phyloP scores from a whole-genome alignment of 768 basidiomycete species.

The Mycena albidolilacea region DNA sequence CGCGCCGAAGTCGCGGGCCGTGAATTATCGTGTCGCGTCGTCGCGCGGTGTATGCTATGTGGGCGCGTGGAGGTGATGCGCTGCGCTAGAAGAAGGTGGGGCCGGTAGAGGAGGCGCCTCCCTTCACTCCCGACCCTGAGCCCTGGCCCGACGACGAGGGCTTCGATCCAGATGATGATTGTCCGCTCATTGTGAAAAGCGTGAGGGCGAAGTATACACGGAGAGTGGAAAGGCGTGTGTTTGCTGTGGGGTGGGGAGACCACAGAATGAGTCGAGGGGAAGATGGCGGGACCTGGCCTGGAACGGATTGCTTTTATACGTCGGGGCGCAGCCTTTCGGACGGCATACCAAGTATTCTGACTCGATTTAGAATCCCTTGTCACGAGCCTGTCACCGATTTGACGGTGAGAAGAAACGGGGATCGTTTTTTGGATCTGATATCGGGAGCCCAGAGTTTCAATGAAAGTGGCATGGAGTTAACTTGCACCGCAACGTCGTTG shows the following conservation, averaged over 20 bases:
- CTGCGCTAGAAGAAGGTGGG: constrained; percentile 72
- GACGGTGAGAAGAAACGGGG: constrained; percentile 38
- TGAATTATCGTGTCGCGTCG: constrained; percentile 29
- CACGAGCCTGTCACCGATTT: constrained; percentile 37
- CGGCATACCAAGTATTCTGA: constrained; percentile 37
- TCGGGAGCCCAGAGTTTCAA: constrained; percentile 35
- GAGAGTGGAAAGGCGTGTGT: constrained; percentile 17
- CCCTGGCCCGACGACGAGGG: constrained; percentile 48
- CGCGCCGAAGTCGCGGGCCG: constrained; percentile 28
- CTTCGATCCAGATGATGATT: constrained; percentile 52
- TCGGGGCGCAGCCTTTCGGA: constrained; percentile 35
- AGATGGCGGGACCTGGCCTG: constrained; percentile 18
- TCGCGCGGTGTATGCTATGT: constrained; percentile 24
- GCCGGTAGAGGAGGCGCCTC: constrained; percentile 63
- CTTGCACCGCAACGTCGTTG: constrained; percentile 28
- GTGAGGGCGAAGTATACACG: constrained; percentile 30
- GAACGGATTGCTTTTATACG: constrained; percentile 31
- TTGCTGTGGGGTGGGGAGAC: constrained; percentile 19
- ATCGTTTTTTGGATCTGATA: constrained; percentile 30
- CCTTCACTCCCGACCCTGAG: constrained; percentile 61
- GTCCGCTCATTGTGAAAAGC: constrained; percentile 52
- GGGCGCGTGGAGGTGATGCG: constrained; percentile 16
- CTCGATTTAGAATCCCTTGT: constrained; percentile 37
- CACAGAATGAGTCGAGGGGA: constrained; percentile 23
- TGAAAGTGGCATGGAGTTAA: constrained; percentile 35